These are phyloP conservation scores for Xylaria multiplex DNA, from an alignment of 2,329 filamentous ascomycete species.

Conservation along the genomic window DNA sequence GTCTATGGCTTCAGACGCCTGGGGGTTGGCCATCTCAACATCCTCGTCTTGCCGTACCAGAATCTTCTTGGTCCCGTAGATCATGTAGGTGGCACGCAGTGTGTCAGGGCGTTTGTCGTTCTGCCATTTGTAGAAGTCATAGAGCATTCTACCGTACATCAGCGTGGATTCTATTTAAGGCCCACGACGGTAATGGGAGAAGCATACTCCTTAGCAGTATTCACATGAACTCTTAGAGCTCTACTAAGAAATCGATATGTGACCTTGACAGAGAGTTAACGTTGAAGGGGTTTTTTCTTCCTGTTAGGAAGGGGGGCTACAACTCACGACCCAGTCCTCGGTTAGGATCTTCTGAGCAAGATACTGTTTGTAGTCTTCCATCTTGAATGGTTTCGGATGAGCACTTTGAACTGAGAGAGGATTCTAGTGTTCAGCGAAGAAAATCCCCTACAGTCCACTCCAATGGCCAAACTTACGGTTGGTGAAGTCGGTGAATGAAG, in stretches of 20 bases:
- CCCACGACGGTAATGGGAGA: conserved; percentile 27
- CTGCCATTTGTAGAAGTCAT: conserved; percentile 82
- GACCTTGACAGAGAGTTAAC: conserved; percentile 64
- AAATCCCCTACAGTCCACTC: background rate
- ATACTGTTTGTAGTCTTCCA: conserved; percentile 75
- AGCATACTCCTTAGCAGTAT: conserved; percentile 85
- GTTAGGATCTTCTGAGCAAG: conserved; percentile 80
- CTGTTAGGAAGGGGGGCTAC: background rate
- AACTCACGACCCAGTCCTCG: conserved; percentile 75
- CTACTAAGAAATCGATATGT: conserved; percentile 89
- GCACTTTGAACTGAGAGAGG: background rate
- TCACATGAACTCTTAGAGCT: conserved; percentile 83
- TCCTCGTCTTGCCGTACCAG: conserved; percentile 65
- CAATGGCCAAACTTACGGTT: background rate
- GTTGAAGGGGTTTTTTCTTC: background rate
- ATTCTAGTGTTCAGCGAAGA: background rate
- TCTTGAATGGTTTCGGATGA: conserved; percentile 41
- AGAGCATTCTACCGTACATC: conserved; percentile 74
- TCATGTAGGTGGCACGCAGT: conserved; percentile 91
- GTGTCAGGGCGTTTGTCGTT: conserved; percentile 77
- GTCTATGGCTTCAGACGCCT: conserved; percentile 57
- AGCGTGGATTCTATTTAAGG: conserved; percentile 27
- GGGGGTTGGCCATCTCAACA: conserved; percentile 75
- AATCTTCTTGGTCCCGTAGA: conserved; percentile 73
- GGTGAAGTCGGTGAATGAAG: background rate